Conservation (phyloP, 2,329 filamentous ascomycete species). For the Bipolaris gigantea region DNA sequence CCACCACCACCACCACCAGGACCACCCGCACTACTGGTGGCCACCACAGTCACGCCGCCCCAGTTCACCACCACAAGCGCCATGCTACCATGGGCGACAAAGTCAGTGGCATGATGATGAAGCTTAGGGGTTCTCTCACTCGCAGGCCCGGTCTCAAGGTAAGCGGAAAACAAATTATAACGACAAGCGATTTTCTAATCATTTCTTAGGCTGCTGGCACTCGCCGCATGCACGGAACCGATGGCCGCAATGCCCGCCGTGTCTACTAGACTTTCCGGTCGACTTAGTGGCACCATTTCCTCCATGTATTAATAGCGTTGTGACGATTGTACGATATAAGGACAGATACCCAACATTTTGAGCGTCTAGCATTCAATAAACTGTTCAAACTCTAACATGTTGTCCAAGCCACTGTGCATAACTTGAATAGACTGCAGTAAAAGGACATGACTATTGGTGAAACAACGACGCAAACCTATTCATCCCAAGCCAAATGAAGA, state of each 20-base stretch:
- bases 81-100: slow-evolving; percentile 74
- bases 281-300: not conserved
- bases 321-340: slow-evolving; percentile 18
- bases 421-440: not conserved
- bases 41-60: slow-evolving; percentile 26
- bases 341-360: slow-evolving; percentile 20
- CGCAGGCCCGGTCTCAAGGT: slow-evolving; percentile 71
- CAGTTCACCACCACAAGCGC: slow-evolving; percentile 64
- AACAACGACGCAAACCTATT: not conserved
- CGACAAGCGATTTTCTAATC: not conserved
- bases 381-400: not conserved
- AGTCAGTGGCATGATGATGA: slow-evolving; percentile 73
- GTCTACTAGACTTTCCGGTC: slow-evolving; percentile 24
- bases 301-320: slow-evolving; percentile 3
- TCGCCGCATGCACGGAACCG: slow-evolving; percentile 72
- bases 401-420: not conserved
- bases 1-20: slow-evolving; percentile 46
- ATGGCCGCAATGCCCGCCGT: slow-evolving; percentile 60
- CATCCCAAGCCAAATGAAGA: no score
- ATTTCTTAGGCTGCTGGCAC: slow-evolving; percentile 67
- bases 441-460: not conserved
- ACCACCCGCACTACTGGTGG: slow-evolving; percentile 50
- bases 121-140: slow-evolving; percentile 70
- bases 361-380: slow-evolving; percentile 14
- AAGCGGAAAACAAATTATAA: slow-evolving; percentile 11